Evolutionary conservation across 345 rosid genomes (phyloP), one percentile per base, ranked within the genome.

Genomic region (Lepidium africanum): DNA sequence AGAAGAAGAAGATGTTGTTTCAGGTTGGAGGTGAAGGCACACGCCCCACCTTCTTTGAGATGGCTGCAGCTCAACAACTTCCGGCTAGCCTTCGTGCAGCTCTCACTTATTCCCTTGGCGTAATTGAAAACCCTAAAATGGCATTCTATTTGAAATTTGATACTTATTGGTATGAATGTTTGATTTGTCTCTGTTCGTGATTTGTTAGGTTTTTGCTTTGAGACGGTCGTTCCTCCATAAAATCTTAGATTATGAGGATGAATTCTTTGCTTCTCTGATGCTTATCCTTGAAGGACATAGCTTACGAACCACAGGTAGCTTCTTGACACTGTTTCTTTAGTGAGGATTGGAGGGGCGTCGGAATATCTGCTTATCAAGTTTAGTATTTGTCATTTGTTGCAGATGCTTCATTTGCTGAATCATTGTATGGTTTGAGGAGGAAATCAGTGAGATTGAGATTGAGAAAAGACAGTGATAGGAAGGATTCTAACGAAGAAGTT

Each of bases 1-100:
- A 48, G 48, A 23, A 48, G 48, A 58, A 57, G 73, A 83, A 77
- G 82, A 89, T 89, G 96, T 65, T 94, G 86, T 94, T 94, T 74
- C 97, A 94, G 82, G 99, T 94, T 52, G 99, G 91, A 77, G 99
- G 99, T 59, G 97, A 91, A 68, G 99, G 97, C 76, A 80, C 91
- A 33, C 91, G 99, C 38, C 99, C 99, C 63, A 91, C 99, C 65
- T 91, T 94, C 96, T 94, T 94, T 71, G 99, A 94, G 88, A 94
- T 94, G 97, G 91, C 97, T 59, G 99, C 99, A 2, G 99, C 99
- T 49, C 99, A 94, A 58, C 99, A 94, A 72, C 97, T 94, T 38
- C 99, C 99, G 7, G 83, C 96, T 78, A 94, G 99, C 79, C 91
- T 94, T 63, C 96, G 99, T 1, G 91, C 91, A 23, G 99, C 99